phyloP scores from a whole-genome alignment of 2,329 filamentous ascomycete species.

The Colletotrichum tropicale region DNA sequence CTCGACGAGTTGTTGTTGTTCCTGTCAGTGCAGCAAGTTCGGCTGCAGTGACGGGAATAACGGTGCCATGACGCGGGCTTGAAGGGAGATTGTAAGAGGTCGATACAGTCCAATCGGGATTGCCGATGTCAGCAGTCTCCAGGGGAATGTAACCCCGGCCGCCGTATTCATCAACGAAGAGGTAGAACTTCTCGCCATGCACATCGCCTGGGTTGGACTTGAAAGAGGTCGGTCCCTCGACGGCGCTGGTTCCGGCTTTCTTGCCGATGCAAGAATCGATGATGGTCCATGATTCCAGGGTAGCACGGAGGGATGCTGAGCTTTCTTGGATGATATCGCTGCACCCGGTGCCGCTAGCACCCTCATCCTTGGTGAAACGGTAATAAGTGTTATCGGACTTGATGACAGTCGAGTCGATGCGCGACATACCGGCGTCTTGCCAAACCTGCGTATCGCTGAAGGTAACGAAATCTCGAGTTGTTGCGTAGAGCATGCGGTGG shows the following conservation, averaged over 20 bases:
- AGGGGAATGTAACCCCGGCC: conserved; percentile 58
- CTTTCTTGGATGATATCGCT: conserved; percentile 59
- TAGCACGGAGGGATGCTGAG: conserved; percentile 43
- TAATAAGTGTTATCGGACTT: conserved; percentile 46
- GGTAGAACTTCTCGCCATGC: conserved; percentile 57
- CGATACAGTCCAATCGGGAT: conserved; percentile 53
- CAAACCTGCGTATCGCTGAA: conserved; percentile 52
- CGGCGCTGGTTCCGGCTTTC: conserved; percentile 50
- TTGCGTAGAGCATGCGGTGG: conserved; percentile 57
- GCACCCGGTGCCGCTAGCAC: conserved; percentile 50
- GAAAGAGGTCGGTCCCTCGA: conserved; percentile 59
- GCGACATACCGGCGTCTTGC: conserved; percentile 55
- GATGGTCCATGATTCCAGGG: conserved; percentile 45
- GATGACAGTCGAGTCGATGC: conserved; percentile 58
- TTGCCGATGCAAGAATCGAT: conserved; percentile 53
- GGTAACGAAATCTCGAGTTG: conserved; percentile 53
- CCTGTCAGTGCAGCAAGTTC: conserved; percentile 41
- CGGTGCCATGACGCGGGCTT: conserved; percentile 58
- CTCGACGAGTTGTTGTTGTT: background rate
- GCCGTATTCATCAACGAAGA: conserved; percentile 59
- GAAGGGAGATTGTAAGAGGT: conserved; percentile 48
- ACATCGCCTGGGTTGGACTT: conserved; percentile 52
- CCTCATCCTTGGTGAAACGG: conserved; percentile 62
- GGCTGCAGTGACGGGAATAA: conserved; percentile 52
- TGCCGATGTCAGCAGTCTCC: conserved; percentile 52